Evolutionary conservation across 1,284 basidiomycete genomes (phyloP), one percentile per base, ranked within the genome.

Genomic region (Nidula niveotomentosa): DNA sequence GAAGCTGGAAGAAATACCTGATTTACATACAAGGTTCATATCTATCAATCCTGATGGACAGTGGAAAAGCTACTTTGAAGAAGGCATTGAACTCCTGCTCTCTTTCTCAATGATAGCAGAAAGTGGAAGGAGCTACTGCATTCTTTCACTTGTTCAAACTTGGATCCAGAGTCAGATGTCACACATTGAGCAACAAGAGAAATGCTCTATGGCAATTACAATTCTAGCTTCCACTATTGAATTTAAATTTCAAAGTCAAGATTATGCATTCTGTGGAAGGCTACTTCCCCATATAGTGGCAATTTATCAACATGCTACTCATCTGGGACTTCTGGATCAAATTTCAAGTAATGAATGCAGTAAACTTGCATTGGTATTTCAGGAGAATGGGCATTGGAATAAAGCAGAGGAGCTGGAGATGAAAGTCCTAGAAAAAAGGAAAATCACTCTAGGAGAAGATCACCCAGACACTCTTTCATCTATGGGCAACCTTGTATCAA

Each of bases 31-130:
- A 47, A 30, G 9, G 7, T 3, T 49, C 6, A 12, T 39, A 7
- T 17, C 30, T 23, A 18, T 51, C 8, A 33, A 43, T 51, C 36
- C 39, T n/a, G 34, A 51, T 51, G 49, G 36, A 6, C 7, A 43
- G 12, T 51, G 49, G 49, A 33, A 51, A 46, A 47, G 34, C 30
- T n/a, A n/a, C 33, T 55, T 55, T 46, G 18, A 36, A 30, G 35
- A 51, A 33, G 36, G 54, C 41, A 55, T 55, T 30, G 17, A 30
- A 47, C 30, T 55, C 13, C 36, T 55, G 17, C 36, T 51, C 1
- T 51, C 49, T 8, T 55, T 45, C 33, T 55, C 54, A 4, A 13
- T 55, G 35, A 43, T 55, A 15, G 44, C 36, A 1, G 17, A 23
- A 47, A 33, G 34, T 15, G 18, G 12, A 2, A 15, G 13, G n/a